Conservation (phyloP, 2,329 filamentous ascomycete genomes). For the Herpotrichia juniperi region DNA sequence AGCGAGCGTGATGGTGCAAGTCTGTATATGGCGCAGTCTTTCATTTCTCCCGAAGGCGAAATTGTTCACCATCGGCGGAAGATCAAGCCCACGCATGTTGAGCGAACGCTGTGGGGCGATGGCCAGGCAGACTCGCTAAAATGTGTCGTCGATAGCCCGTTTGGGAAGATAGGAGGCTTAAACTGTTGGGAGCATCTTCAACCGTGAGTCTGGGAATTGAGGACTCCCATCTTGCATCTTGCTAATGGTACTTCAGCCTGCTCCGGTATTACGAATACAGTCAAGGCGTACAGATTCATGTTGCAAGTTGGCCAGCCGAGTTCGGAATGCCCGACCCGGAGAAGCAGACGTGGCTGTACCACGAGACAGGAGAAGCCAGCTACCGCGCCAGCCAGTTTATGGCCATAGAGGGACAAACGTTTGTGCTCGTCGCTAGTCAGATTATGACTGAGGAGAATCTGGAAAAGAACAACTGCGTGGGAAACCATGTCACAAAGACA, state of each 20-base stretch:
- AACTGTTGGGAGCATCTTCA: conserved; percentile 39
- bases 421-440: conserved; percentile 50
- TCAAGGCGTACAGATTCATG: conserved; percentile 12
- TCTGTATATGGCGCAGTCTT: conserved; percentile 55
- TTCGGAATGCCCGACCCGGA: conserved; percentile 22
- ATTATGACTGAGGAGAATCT: conserved; percentile 50
- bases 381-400: conserved; percentile 46
- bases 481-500: conserved; percentile 38
- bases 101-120: conserved; percentile 41
- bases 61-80: conserved; percentile 57
- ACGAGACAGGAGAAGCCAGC: conserved; percentile 21
- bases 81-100: conserved; percentile 59
- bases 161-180: conserved; percentile 24
- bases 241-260: conserved; percentile 9
- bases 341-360: conserved; percentile 21
- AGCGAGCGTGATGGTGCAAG: conserved; percentile 55
- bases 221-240: background rate
- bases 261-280: conserved; percentile 25
- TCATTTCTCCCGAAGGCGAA: conserved; percentile 43
- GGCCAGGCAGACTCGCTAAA: conserved; percentile 22
- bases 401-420: conserved; percentile 53
- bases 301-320: conserved; percentile 29
- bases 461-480: conserved; percentile 48
- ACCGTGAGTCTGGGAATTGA: conserved; percentile 9
- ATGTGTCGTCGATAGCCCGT: conserved; percentile 17